Evolutionary conservation across 495 filamentous ascomycete genomes (phyloP), one percentile per base, ranked within the genome.

Genomic region (Neurospora intermedia): DNA sequence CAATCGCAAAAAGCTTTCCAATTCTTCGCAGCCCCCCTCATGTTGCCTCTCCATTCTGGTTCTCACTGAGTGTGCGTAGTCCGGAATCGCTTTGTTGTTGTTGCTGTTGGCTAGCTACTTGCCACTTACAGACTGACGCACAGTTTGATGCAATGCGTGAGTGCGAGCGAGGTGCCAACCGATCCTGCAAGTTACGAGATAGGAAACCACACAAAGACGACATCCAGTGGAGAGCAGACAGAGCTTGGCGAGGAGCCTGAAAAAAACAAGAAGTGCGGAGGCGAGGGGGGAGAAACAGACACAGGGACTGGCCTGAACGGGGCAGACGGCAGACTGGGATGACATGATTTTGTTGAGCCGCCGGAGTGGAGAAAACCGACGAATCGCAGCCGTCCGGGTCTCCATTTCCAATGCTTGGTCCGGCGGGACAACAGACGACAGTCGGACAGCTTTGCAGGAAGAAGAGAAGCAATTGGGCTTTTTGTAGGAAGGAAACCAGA

Each of bases 21-120:
- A 70, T 78, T 76, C 77, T 66, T 66, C 54, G 27, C 54, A 66
- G 7, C 13, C 13, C 27, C 15, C 54, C 27, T 35, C 15, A 18
- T 66, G 54, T 18, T 35, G 54, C 54, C 54, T 66, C 7, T 66
- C 54, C 54, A 66, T 66, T 66, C 15, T 66, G 8, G 27, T 66
- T 4, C 18, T 18, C 16, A 5, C 35, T 66, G 54, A 66, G 27
- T 3, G 35, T 35, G 27, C 18, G 15, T 66, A 66, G 15, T 18
- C 54, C 54, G 27, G 54, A 66, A 35, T 62, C 20, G 48, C 11
- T 9, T 20, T 7, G 20, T 59, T 59, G 20, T 18, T 16, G 54
- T 62, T 62, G 54, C 6, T 62, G 15, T 31, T 31, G 54, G 54
- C 23, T 31, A 62, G 48, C 1, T 62, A 62, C 54, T 35, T 35